phyloP scores from a whole-genome alignment of 306 rosid genomes.

The Prosopis cineraria region DNA sequence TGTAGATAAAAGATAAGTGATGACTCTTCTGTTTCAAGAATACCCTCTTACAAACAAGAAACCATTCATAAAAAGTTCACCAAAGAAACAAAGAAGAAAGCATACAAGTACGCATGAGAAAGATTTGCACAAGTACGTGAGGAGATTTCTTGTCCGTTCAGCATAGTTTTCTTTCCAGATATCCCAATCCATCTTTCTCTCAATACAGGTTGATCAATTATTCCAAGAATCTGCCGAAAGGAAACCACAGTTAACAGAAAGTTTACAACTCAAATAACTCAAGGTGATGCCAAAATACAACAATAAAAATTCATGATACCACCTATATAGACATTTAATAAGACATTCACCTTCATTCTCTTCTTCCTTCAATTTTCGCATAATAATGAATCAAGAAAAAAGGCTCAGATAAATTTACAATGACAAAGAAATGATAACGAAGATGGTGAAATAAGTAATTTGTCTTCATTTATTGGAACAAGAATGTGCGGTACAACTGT shows the following conservation, averaged over 20 bases:
- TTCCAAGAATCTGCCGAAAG: conserved; percentile 78
- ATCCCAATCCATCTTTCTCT: conserved; percentile 93
- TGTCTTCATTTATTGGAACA: conserved; percentile 23
- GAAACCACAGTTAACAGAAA: conserved; percentile 21
- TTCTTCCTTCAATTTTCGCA: neutral
- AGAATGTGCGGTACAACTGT: neutral
- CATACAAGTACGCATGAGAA: conserved; percentile 82
- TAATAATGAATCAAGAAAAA: neutral
- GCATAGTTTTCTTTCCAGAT: conserved; percentile 72
- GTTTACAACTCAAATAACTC: conserved; percentile 24
- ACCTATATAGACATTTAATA: neutral
- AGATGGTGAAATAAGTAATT: neutral
- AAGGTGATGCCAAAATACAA: neutral
- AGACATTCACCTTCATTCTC: neutral
- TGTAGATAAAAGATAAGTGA: conserved; percentile 14
- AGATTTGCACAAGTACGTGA: conserved; percentile 73
- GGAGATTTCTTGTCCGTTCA: conserved; percentile 75
- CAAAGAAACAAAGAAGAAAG: conserved; percentile 30
- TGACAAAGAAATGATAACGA: conserved; percentile 7
- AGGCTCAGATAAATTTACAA: neutral
- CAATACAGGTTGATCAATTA: conserved; percentile 89
- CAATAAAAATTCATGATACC: neutral
- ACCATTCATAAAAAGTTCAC: conserved; percentile 11
- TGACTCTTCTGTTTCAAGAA: conserved; percentile 9
- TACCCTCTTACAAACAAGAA: conserved; percentile 17